These are phyloP conservation scores for Podospora tetraspora DNA, from an alignment of 495 filamentous ascomycete genomes.

Conservation along the genomic window DNA sequence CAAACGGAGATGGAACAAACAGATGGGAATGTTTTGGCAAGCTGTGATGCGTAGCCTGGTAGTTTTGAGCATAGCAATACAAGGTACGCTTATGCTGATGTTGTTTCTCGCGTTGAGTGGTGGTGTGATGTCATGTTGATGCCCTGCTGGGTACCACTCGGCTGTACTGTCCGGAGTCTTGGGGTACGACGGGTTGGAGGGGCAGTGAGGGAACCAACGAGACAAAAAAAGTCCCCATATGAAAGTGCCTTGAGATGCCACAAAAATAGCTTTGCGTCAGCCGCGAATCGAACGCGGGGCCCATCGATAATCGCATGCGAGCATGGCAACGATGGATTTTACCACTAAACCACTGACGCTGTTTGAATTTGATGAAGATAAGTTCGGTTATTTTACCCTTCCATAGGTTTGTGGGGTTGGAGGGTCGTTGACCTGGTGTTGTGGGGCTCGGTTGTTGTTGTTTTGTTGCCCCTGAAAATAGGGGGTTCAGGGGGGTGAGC, in stretches of 20 bases:
- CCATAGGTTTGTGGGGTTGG: background rate
- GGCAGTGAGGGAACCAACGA: too few species aligned
- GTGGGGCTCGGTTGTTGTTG: background rate
- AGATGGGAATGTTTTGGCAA: background rate
- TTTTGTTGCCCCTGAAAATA: background rate
- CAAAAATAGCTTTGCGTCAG: constrained; percentile 8
- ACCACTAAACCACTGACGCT: background rate
- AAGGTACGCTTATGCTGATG: background rate
- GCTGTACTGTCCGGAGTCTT: too few species aligned
- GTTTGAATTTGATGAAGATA: background rate
- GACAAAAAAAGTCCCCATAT: too few species aligned
- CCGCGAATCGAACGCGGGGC: constrained; percentile 49
- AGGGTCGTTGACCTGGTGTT: background rate
- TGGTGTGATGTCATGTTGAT: background rate
- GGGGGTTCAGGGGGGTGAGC: background rate
- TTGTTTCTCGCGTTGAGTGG: background rate
- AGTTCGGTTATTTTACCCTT: background rate
- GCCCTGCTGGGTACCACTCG: background rate
- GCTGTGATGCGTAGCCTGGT: background rate
- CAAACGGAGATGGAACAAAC: background rate
- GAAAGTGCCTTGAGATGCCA: too few species aligned
- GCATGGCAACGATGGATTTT: background rate
- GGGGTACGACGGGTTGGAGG: too few species aligned
- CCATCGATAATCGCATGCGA: constrained; percentile 32
- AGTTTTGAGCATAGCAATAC: background rate